Conservation (phyloP, 1,139 yeast genomes). For the Spathaspora jeffriesii region DNA sequence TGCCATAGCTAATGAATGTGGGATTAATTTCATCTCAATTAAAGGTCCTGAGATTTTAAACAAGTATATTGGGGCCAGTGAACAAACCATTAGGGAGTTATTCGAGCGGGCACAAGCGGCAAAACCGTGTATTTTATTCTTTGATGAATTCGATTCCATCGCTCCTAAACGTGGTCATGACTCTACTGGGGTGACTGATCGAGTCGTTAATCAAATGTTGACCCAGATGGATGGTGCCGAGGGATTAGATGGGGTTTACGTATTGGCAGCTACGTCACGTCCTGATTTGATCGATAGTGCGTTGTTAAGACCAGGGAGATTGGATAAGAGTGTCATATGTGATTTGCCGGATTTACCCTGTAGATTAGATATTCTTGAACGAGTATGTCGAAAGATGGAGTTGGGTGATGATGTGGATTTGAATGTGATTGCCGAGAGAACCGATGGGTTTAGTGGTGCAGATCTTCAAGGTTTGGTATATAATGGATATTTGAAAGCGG, state of each 20-base stretch:
- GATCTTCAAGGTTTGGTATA: constrained; percentile 92
- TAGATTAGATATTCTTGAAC: constrained; percentile 68
- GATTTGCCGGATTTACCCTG: constrained; percentile 78
- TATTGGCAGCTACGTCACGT: constrained; percentile 92
- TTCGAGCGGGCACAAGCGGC: constrained; percentile 95
- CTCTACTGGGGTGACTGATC: constrained; percentile 96
- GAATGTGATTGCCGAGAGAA: constrained; percentile 52
- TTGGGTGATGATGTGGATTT: constrained; percentile 53
- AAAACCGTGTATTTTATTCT: constrained; percentile 90
- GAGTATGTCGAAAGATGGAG: constrained; percentile 61
- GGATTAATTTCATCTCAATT: constrained; percentile 87
- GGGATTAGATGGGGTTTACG: constrained; percentile 95
- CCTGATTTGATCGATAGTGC: constrained; percentile 98
- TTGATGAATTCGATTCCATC: constrained; percentile 96
- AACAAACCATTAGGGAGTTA: constrained; percentile 89
- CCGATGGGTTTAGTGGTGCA: constrained; percentile 91
- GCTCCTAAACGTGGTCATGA: constrained; percentile 99
- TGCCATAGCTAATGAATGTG: constrained; percentile 94
- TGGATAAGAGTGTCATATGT: constrained; percentile 90
- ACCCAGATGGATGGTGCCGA: constrained; percentile 99
- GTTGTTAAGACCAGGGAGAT: constrained; percentile 89
- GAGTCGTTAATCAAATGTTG: constrained; percentile 95
- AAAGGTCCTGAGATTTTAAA: constrained; percentile 97
- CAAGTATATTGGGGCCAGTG: constrained; percentile 97
- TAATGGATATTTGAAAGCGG: constrained; percentile 90